Evolutionary conservation across 305 asterid genomes (phyloP).

Genomic region (Plantago rigida): DNA sequence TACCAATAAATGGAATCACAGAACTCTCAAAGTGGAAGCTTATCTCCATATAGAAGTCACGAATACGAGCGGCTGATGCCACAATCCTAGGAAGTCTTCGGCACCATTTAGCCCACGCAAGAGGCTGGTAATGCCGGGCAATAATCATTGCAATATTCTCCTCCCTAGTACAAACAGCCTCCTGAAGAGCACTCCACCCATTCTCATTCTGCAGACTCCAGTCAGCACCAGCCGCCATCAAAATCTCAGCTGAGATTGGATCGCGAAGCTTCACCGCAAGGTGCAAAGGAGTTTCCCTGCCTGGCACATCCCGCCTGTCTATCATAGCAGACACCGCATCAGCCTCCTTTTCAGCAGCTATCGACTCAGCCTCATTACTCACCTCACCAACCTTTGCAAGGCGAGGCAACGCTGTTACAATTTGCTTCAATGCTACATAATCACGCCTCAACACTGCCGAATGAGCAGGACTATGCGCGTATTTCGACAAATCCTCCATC

Average conservation of each 20-base stretch:
- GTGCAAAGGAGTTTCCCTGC: conserved; percentile 93
- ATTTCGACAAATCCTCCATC: conserved; percentile 83
- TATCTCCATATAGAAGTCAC: conserved; percentile 97
- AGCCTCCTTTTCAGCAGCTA: conserved; percentile 75
- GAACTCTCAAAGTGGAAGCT: conserved; percentile 97
- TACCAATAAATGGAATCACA: conserved; percentile 88
- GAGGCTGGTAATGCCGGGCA: conserved; percentile 93
- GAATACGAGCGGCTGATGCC: conserved; percentile 75
- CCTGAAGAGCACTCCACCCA: conserved; percentile 99
- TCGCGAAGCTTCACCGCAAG: conserved; percentile 84
- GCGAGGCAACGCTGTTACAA: conserved; percentile 59
- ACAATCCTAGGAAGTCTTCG: conserved; percentile 94
- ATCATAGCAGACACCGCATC: conserved; percentile 64
- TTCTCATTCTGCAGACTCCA: conserved; percentile 98
- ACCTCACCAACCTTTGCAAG: conserved; percentile 90
- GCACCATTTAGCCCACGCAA: conserved; percentile 99
- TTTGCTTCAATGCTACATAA: conserved; percentile 47
- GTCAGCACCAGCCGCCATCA: conserved; percentile 98
- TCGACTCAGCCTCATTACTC: conserved; percentile 61
- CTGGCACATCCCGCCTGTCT: conserved; percentile 91
- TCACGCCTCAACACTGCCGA: conserved; percentile 69
- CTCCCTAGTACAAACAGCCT: conserved; percentile 96
- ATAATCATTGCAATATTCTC: conserved; percentile 93
- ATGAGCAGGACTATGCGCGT: conserved; percentile 81
- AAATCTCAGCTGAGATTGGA: conserved; percentile 72